phyloP scores from a whole-genome alignment of 2,329 filamentous ascomycete genomes.

The Penicillium verrucosum region DNA sequence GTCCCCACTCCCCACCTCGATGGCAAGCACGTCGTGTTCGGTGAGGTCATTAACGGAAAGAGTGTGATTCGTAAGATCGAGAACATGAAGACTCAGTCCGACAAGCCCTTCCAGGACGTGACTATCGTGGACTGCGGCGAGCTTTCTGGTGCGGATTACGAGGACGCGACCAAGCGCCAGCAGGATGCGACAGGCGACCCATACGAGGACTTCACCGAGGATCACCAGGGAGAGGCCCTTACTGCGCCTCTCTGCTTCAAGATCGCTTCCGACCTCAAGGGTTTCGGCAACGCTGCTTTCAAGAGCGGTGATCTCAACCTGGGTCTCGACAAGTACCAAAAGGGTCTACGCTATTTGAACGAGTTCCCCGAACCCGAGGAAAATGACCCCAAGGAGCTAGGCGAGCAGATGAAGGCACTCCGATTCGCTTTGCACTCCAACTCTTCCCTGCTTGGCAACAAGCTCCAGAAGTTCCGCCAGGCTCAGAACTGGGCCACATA shows the following conservation, averaged over 20 bases:
- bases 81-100: constrained; percentile 70
- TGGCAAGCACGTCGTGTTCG: constrained; percentile 95
- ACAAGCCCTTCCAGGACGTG: constrained; percentile 74
- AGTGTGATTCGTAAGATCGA: constrained; percentile 86
- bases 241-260: constrained; percentile 67
- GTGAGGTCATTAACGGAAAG: constrained; percentile 90
- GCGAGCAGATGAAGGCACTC: constrained; percentile 65
- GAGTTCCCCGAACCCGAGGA: constrained; percentile 72
- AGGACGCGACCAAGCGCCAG: constrained; percentile 63
- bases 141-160: constrained; percentile 68
- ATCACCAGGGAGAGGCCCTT: constrained; percentile 62
- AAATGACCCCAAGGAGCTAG: constrained; percentile 66
- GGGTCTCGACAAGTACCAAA: constrained; percentile 89
- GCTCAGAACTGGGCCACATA: constrained; percentile 67
- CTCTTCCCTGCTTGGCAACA: constrained; percentile 78
- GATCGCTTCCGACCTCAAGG: constrained; percentile 83
- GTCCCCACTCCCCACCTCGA: constrained; percentile 93
- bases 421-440: constrained; percentile 88
- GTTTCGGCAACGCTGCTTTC: constrained; percentile 88
- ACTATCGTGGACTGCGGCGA: constrained; percentile 82
- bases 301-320: constrained; percentile 69
- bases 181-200: constrained; percentile 81
- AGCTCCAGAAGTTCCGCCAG: constrained; percentile 69
- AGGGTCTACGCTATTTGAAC: constrained; percentile 83
- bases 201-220: constrained; percentile 95